Evolutionary conservation across 1,139 yeast species (phyloP).

Genomic region (Hansenula anomala): DNA sequence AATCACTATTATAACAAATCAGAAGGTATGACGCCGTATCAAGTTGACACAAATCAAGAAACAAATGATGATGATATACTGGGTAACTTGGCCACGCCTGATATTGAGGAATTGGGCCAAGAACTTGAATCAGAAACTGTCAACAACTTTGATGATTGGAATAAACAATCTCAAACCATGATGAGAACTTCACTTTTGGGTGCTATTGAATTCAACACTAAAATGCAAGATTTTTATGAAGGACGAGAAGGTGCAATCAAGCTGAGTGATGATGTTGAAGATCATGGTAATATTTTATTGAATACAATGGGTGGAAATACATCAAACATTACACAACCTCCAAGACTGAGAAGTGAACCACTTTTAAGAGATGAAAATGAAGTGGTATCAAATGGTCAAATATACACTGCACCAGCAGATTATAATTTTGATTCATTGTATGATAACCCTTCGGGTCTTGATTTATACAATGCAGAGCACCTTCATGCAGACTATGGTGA

Average conservation of each 20-base stretch:
- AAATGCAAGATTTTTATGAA: constrained; percentile 8
- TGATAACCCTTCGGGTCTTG: background rate
- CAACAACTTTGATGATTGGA: constrained; percentile 16
- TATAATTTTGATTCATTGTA: constrained; percentile 1
- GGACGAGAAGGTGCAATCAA: constrained; percentile 1
- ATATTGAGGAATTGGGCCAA: constrained; percentile 16
- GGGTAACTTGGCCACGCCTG: constrained; percentile 13
- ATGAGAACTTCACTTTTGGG: constrained; percentile 38
- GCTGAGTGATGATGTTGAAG: constrained; percentile 1
- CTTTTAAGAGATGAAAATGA: constrained; percentile 14
- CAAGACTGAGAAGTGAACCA: constrained; percentile 13
- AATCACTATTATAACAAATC: constrained; percentile 12
- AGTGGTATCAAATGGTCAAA: background rate
- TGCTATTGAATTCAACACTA: constrained; percentile 34
- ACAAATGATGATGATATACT: constrained; percentile 25
- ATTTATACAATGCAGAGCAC: no score
- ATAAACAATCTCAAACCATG: constrained; percentile 6
- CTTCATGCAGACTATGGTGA: constrained; percentile 4
- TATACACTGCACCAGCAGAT: constrained; percentile 15
- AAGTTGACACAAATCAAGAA: constrained; percentile 14
- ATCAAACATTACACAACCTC: no score
- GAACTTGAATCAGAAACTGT: constrained; percentile 9
- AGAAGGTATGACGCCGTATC: constrained; percentile 8
- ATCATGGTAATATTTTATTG: constrained; percentile 6
- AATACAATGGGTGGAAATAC: no score